phyloP scores from a whole-genome alignment of 768 basidiomycete genomes.

The Dendrothele bispora region DNA sequence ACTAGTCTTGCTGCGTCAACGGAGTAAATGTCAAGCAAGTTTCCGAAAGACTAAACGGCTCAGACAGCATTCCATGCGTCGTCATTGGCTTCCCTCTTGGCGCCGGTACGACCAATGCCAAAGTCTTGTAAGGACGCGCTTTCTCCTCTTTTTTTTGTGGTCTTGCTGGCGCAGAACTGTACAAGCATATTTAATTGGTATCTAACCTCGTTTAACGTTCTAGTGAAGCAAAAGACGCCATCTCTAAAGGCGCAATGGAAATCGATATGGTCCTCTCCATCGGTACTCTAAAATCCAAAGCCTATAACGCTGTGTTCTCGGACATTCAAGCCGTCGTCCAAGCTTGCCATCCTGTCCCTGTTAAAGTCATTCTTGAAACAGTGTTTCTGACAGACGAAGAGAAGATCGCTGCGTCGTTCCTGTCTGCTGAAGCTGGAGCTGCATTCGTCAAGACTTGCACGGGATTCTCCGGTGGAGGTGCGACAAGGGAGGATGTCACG shows the following conservation, averaged over 20 bases:
- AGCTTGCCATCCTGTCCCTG: constrained; percentile 29
- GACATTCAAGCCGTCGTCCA: constrained; percentile 41
- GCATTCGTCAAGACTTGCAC: constrained; percentile 56
- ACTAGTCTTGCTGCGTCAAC: constrained; percentile 53
- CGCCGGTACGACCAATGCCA: constrained; percentile 40
- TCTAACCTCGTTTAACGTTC: no score
- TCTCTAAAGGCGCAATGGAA: constrained; percentile 46
- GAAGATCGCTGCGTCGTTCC: constrained; percentile 45
- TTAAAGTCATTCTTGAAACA: constrained; percentile 57
- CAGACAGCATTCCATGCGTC: constrained; percentile 40
- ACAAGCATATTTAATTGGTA: background rate
- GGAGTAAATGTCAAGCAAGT: constrained; percentile 44
- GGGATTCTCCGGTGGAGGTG: constrained; percentile 49
- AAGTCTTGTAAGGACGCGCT: constrained; percentile 50
- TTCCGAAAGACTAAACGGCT: constrained; percentile 34
- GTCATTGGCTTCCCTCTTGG: constrained; percentile 56
- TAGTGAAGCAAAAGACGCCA: constrained; percentile 48
- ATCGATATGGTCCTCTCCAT: constrained; percentile 55
- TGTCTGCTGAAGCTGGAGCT: constrained; percentile 51
- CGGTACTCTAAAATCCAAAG: constrained; percentile 40
- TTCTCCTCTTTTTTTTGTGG: constrained; percentile 5
- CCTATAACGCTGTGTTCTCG: constrained; percentile 34
- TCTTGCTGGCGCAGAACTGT: background rate
- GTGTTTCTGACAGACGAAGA: constrained; percentile 42
- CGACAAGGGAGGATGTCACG: constrained; percentile 42